phyloP scores from a whole-genome alignment of 2,329 filamentous ascomycete species.

The Cladosporium sp. region DNA sequence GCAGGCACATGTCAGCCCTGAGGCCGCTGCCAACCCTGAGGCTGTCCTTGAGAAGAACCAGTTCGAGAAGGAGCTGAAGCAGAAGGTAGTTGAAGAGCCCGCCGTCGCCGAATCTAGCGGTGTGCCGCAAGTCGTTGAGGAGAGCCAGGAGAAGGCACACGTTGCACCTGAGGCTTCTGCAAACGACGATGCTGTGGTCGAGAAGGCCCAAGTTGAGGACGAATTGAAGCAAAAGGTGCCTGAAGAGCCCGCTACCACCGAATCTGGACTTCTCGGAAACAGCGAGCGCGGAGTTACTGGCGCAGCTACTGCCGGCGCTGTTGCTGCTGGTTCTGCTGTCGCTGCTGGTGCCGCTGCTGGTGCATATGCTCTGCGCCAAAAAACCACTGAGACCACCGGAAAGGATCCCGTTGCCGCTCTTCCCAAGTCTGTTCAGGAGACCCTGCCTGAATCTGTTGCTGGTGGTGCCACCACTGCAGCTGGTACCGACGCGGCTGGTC shows the following conservation, averaged over 20 bases:
- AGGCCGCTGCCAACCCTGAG: conserved; percentile 60
- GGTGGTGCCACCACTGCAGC: conserved; percentile 19
- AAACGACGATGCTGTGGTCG: conserved; percentile 49
- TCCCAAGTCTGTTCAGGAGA: conserved; percentile 41
- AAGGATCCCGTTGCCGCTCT: conserved; percentile 46
- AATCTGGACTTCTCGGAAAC: conserved; percentile 32
- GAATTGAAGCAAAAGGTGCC: conserved; percentile 55
- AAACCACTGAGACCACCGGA: conserved; percentile 37
- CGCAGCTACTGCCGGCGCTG: conserved; percentile 41
- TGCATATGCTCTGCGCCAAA: conserved; percentile 34
- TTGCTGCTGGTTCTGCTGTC: conserved; percentile 41
- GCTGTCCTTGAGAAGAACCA: conserved; percentile 45
- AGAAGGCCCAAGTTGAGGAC: conserved; percentile 55
- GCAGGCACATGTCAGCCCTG: conserved; percentile 59
- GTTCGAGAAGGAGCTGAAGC: conserved; percentile 66
- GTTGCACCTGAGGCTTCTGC: conserved; percentile 63
- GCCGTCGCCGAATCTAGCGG: conserved; percentile 39
- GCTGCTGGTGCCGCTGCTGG: conserved; percentile 30
- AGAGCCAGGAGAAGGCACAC: conserved; percentile 65
- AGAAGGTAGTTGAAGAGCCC: conserved; percentile 50
- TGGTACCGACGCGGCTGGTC: conserved; percentile 2
- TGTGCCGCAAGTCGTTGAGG: conserved; percentile 62
- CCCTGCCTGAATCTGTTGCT: conserved; percentile 28
- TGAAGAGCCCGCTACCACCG: conserved; percentile 23
- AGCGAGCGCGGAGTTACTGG: conserved; percentile 34